Evolutionary conservation across 306 rosid genomes (phyloP).

Genomic region (Acacia confusa): DNA sequence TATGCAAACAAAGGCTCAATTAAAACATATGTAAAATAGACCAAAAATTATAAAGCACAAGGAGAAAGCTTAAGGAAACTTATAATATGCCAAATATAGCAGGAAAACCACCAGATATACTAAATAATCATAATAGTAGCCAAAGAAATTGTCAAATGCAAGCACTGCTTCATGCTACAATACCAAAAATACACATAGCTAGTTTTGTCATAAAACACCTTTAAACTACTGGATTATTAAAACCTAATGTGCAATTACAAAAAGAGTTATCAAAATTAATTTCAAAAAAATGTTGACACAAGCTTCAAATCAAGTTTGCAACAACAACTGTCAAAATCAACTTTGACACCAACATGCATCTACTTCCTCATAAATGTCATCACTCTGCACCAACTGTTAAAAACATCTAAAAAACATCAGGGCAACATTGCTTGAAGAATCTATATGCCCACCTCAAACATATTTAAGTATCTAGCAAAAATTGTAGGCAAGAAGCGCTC

Average conservation of each 20-base stretch:
- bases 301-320: conserved; percentile 13
- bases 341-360: conserved; percentile 14
- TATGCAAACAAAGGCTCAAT: conserved; percentile 29
- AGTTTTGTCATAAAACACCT: conserved; percentile 1
- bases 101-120: conserved; percentile 1
- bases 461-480: conserved; percentile 89
- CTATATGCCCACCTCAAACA: conserved; percentile 85
- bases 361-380: conserved; percentile 15
- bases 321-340: neutral
- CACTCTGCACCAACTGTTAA: neutral
- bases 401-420: conserved; percentile 15
- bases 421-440: conserved; percentile 27
- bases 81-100: conserved; percentile 1
- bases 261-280: conserved; percentile 17
- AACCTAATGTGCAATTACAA: conserved; percentile 15
- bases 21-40: neutral
- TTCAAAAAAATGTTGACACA: neutral
- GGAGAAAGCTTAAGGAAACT: neutral
- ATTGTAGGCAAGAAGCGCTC: conserved; percentile 80
- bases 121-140: conserved; percentile 7
- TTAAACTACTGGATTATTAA: conserved; percentile 15
- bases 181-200: conserved; percentile 8
- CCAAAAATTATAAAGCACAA: neutral
- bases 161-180: conserved; percentile 18
- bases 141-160: conserved; percentile 25